Evolutionary conservation across 225 moss, liverwort and hornwort species (phyloP), one percentile per base, ranked within the genome.

Genomic region (Marchantia paleacea): DNA sequence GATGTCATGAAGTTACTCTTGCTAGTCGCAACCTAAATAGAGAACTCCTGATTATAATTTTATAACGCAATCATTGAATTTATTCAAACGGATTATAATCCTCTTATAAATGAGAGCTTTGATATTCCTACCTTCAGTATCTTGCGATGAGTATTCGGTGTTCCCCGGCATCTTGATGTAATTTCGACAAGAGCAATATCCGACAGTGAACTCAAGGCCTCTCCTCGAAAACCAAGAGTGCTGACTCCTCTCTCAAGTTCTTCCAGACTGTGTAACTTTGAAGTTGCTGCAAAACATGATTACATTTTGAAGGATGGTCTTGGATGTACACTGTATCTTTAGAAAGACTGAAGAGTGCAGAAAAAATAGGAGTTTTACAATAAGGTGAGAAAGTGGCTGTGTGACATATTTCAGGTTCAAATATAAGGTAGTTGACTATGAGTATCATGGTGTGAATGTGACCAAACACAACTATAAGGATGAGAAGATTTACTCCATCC

Each of bases 201-300:
- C 30, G 92, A 90, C 74, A 99, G 88, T 13, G 99, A 94, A 83
- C 95, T 99, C 75, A 99, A 88, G 82, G 99, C 99, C 85, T 95
- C 99, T 75, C 99, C 99, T 73, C 99, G 89, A 79, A 99, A 99
- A 52, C 99, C 99, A 71, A 99, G 85, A 16, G 95, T 99, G 63
- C 81, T 55, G 48, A 95, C 79, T 73, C 99, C 99, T 64, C 79
- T 83, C 81, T 95, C 95, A 61, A 99, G 89, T 75, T 99, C 95
- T 62, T 85, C 91, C 85, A 99, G 80, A 64, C 84, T 75, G 49
- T 89, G 91, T 79, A 99, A 85, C 84, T 99, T 99, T 51, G 95
- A 94, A 81, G 99, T 99, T 69, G 99, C 99, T 99, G 87, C 82
- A 84, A 28, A 71, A 72, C 70, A 3, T 28, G 52, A 75, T 8